These are phyloP conservation scores for Chamaecyparis obtusa DNA, from an alignment of 75 land plant genomes.

Conservation along the genomic window DNA sequence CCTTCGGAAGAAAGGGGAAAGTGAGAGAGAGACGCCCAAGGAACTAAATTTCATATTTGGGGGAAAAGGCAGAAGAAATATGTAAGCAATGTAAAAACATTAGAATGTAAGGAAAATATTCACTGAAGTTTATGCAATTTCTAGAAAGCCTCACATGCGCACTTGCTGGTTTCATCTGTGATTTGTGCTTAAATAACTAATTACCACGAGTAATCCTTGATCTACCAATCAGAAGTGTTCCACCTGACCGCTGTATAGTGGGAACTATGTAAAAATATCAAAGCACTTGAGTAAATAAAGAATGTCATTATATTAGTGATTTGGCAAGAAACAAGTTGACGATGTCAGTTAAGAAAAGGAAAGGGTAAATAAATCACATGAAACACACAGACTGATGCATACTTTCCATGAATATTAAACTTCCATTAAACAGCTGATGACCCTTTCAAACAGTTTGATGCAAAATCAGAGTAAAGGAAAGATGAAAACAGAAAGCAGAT, in stretches of 20 bases:
- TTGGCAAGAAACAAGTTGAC: not conserved
- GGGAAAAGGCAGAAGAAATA: not conserved
- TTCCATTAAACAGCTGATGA: constrained; percentile 3
- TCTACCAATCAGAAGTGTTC: not conserved
- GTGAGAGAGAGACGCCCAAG: not conserved
- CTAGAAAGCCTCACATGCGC: not conserved
- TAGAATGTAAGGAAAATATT: not conserved
- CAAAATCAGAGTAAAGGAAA: not conserved
- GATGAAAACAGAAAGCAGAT: not conserved
- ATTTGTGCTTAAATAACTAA: not conserved
- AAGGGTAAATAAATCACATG: not conserved
- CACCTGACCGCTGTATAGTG: not conserved
- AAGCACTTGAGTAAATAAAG: not conserved
- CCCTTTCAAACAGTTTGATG: not conserved
- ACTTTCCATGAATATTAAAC: not conserved
- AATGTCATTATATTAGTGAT: not conserved
- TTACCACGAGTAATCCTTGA: not conserved
- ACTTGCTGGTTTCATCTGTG: not conserved
- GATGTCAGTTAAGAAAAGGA: not conserved
- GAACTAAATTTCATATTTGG: not conserved
- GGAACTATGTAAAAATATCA: not conserved
- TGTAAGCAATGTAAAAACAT: not conserved
- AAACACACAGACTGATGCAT: not conserved
- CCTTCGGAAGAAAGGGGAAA: not conserved
- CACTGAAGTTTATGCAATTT: not conserved